These are phyloP conservation scores for Diophrys sp. DNA, from an alignment of 73 alveolate genomes.

Conservation along the genomic window DNA sequence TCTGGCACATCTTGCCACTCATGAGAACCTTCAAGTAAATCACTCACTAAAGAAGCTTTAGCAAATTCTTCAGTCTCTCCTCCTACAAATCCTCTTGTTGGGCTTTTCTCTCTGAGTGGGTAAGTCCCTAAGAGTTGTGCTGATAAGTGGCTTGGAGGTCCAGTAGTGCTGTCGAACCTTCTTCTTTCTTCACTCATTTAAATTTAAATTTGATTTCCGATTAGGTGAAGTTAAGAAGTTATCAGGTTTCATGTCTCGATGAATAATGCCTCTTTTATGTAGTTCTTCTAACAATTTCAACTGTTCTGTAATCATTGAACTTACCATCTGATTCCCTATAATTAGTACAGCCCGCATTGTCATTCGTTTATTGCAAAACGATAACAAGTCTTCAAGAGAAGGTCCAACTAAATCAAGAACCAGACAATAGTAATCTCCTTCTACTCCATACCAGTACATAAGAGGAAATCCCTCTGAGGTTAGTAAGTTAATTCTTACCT, in stretches of 20 bases:
- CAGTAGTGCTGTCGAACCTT: too few species aligned
- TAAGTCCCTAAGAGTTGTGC: too few species aligned
- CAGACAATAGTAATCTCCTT: slow-evolving; percentile 73
- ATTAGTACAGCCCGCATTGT: background rate
- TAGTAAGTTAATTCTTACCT: too few species aligned
- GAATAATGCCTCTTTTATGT: slow-evolving; percentile 39
- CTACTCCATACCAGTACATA: slow-evolving; percentile 70
- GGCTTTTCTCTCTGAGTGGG: too few species aligned
- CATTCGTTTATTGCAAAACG: slow-evolving; percentile 12
- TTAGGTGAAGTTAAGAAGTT: slow-evolving; percentile 36
- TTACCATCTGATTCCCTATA: background rate
- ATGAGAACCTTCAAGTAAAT: slow-evolving; percentile 9
- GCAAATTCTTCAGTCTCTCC: too few species aligned
- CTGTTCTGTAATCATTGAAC: too few species aligned
- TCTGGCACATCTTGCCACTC: slow-evolving; percentile 93
- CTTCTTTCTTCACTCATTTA: too few species aligned
- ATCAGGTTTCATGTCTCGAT: slow-evolving; percentile 63
- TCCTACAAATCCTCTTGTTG: too few species aligned
- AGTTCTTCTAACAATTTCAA: slow-evolving; percentile 14
- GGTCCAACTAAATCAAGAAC: slow-evolving; percentile 83
- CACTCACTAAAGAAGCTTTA: slow-evolving; percentile 6
- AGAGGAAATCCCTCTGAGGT: slow-evolving; percentile 78
- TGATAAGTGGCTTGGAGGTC: too few species aligned
- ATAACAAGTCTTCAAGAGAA: slow-evolving; percentile 63
- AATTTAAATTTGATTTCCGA: too few species aligned